Percentiles rank a stretch among this genome's conserved stretches.
phyloP scores from a whole-genome alignment of 1,139 yeast species.

The Geotrichum reessii region DNA sequence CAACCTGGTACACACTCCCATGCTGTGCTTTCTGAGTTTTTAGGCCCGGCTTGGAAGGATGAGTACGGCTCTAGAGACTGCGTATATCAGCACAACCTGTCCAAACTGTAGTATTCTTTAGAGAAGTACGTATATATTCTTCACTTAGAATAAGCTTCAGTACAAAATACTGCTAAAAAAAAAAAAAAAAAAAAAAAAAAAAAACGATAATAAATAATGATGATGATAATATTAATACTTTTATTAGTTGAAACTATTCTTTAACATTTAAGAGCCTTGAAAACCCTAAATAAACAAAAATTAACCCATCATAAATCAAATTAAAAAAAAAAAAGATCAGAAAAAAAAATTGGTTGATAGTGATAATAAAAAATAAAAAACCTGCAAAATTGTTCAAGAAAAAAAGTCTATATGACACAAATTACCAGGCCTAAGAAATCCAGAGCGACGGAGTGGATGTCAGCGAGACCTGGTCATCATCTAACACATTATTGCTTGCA shows the following conservation, averaged over 20 bases:
- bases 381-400: neutral
- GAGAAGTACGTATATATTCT: too few species aligned
- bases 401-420: neutral
- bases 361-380: neutral
- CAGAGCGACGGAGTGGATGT: constrained; percentile 6
- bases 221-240: too few species aligned
- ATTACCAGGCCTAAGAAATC: constrained; percentile 1
- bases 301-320: too few species aligned
- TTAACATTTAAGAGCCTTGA: too few species aligned
- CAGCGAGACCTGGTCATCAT: constrained; percentile 9
- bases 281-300: too few species aligned
- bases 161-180: too few species aligned
- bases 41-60: neutral
- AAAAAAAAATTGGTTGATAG: neutral
- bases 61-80: neutral
- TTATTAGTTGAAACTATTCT: too few species aligned
- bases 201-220: too few species aligned
- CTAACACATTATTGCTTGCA: neutral
- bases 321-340: neutral
- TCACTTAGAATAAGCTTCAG: too few species aligned
- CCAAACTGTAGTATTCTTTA: neutral
- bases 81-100: neutral
- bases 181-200: neutral
- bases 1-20: neutral
- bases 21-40: neutral